Base-by-base conservation (phyloP, 192 early-diverging fungal species). In the Podila clonocystis region DNA sequence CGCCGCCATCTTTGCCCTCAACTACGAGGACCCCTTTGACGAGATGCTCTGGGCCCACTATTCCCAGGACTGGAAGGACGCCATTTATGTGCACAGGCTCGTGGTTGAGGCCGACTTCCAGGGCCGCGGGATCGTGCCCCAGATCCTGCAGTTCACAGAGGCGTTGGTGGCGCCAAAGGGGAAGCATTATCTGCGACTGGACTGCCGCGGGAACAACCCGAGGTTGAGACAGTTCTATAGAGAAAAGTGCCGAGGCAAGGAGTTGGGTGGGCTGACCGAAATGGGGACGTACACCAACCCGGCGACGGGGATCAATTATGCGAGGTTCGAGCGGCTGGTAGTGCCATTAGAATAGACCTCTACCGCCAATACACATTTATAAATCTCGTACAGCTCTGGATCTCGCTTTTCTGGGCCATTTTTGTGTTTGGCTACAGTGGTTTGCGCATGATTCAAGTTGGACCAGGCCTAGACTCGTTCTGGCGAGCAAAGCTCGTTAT, bases 11-110 rank as follows among this genome's bases (percentile, higher is more conserved):
- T 80, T 80, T 69, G 67, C 77, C 1, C 28, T 80, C 8, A 80
- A 80, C 31, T 69, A 72, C 11, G 50, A 59, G 19, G 77, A 80
- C 38, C 77, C 77, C 50, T 80, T 80, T 80, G 77, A 80, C 58
- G 62, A 80, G 9, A 80, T 80, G 77, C 62, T 80, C 7, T 80
- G 77, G 77, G 50, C 67, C 4, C 77, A 71, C 1, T 49, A 65
- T 0, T 28, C 70, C 7, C 60, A 79, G 7, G 12, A 58, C 4
- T 80, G 77, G 77, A 62, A 60, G 62, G 77, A 80, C 68, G 77
- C 77, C 5, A 55, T 80, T 5, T 80, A 80, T 58, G 70, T 80
- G 11, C 77, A 80, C 24, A 60, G 77, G 24, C 26, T 80, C n/a
- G 77, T 80, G 12, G 77, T 80, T 0, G 77, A 80, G n/a, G 36